A percentile compares a stretch with the other conserved stretches of the same genome.
Evolutionary conservation across 2,329 filamentous ascomycete species (phyloP).

Genomic region (Graphium sp.): DNA sequence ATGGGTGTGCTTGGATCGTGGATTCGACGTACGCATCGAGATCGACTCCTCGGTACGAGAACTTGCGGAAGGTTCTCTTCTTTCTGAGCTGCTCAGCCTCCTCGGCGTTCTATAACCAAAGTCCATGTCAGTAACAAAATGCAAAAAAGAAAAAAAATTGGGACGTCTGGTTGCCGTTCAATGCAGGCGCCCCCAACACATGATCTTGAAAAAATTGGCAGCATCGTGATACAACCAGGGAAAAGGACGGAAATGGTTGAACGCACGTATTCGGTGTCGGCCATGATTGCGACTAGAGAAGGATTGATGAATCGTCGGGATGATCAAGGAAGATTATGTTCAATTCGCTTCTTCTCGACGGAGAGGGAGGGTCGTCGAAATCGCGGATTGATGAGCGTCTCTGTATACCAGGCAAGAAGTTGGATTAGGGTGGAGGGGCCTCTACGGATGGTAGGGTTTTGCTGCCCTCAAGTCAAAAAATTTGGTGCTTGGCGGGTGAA

Average conservation of each 20-base stretch:
- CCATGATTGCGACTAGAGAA: constrained; percentile 43
- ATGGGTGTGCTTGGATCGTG: too few relatives aligned
- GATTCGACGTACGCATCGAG: constrained; percentile 93
- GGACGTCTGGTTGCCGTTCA: constrained; percentile 2
- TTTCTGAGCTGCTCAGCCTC: constrained; percentile 99
- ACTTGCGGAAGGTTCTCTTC: constrained; percentile 99
- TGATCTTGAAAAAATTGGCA: constrained; percentile 1
- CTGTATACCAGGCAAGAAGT: too few relatives aligned
- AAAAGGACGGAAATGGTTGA: constrained; percentile 5
- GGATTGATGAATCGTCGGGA: constrained; percentile 16
- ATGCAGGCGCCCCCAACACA: constrained; percentile 2
- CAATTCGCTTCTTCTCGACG: constrained; percentile 27
- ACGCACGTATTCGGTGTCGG: constrained; percentile 80
- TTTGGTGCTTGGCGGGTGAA: too few relatives aligned
- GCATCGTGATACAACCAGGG: neutral
- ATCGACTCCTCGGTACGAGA: constrained; percentile 98
- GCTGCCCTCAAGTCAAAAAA: too few relatives aligned
- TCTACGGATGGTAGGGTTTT: too few relatives aligned
- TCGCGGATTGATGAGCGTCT: too few relatives aligned
- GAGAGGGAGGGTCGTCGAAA: too few relatives aligned
- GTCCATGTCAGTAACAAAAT: constrained; percentile 13
- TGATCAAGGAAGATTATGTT: too few relatives aligned
- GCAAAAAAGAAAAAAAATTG: neutral
- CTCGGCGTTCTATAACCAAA: constrained; percentile 62
- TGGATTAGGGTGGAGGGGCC: too few relatives aligned